Base-by-base conservation (phyloP, 257 asterid species). In the Rhazya stricta region DNA sequence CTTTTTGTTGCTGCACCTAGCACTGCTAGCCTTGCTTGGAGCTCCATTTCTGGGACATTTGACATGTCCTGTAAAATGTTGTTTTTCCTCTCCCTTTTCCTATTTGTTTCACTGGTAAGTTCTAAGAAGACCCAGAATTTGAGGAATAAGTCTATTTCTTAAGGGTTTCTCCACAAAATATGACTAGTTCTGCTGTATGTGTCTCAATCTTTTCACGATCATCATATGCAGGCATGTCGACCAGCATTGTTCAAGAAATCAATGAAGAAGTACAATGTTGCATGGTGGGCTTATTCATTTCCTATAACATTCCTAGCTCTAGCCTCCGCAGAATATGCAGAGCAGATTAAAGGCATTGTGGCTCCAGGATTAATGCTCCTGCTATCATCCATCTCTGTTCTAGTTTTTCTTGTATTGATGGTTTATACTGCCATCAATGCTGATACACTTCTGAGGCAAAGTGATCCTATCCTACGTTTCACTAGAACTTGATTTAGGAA, bases 231-330 rank as follows among this genome's bases (percentile, higher is more conserved):
- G 90, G 74, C 82, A 3, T 85, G 87, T 53, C 74, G 90, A 12
- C 90, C 92, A 7, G 8, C 57, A 42, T 61, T 86, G 25, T 84
- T 88, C 90, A 86, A 82, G 86, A 86, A 88, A 70, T 86, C 92
- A 30, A 84, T 86, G 86, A 86, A 65, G 75, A 81, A 56, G 57
- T 86, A 69, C 63, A 83, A 84, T 27, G 65, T 83, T 29, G 83
- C 87, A 25, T 88, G 90, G 90, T 88, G 92, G 90, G 88, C 86
- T 8, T 88, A 81, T 30, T 88, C 90, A 4, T 88, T 84, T 58
- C 90, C 92, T 2, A 46, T 84, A 10, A 84, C 84, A 30, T 81
- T 88, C 32, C 76, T 88, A 7, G 92, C 90, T 2, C 32, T 88
- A n/a, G 89, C 90, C 5, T 81, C 90, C 18, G 75, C 84, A 43